Base-by-base conservation (phyloP, 495 filamentous ascomycete genomes). In the Talaromyces liani region DNA sequence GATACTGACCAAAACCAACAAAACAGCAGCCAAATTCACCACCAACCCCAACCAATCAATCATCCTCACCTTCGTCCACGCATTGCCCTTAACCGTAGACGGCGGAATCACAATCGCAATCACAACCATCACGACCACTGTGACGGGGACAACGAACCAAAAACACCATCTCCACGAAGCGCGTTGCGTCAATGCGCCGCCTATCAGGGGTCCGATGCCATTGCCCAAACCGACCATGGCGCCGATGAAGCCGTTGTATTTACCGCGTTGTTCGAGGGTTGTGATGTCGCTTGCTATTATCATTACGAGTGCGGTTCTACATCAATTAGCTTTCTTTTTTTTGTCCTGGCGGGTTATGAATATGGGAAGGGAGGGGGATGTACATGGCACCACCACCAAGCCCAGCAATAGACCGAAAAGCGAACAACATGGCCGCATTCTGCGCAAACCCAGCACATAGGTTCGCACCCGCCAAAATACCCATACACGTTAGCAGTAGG, bases 221-320 rank as follows among this genome's bases (percentile, higher is more conserved):
- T 85, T 83, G 1, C 79, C 77, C 45, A 85, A 70, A 6, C 80
- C 84, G 14, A 85, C 80, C 1, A 80, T 77, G 12, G 77, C 77
- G 6, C 83, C 82, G 6, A 86, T 71, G 36, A 85, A 84, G 3
- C 83, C 84, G 69, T 84, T 80, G 60, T 85, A 86, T 66, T 84
- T 84, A 0, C 83, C 84, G 63, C 84, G 69, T 63, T 85, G 77
- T 18, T 80, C 72, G 14, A 86, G 72, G 9, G 80, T 78, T 2
- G 82, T 81, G 1, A 85, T 77, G 60, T 86, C 84, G 12, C 22
- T 41, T 54, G 78, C 82, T 25, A 84, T 80, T 22, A 85, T 84
- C 66, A 80, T 80, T 1, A 69, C 64, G 12, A 72, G 61, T 1
- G 65, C 60, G 47, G 65, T 72, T 33, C 69, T 61, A 6, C 39